Evolutionary conservation across 345 rosid genomes (phyloP).

Genomic region (Gossypioides kirkii): DNA sequence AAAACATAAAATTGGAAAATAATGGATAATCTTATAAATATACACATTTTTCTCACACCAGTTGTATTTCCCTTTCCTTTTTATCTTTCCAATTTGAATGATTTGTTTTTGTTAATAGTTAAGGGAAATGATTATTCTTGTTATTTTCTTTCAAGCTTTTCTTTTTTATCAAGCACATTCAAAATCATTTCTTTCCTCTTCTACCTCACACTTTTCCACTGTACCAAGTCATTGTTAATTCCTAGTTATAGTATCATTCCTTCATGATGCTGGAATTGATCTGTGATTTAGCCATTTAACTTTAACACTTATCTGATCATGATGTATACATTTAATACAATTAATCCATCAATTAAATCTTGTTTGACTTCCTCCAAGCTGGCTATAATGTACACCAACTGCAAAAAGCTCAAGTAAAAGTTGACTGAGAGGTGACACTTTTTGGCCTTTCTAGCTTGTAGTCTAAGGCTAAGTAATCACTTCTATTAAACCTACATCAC

Average conservation of each 20-base stretch:
- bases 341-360: not conserved
- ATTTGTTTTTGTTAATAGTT: too few relatives aligned
- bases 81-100: too few relatives aligned
- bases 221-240: not conserved
- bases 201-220: not conserved
- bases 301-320: not conserved
- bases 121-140: too few relatives aligned
- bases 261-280: not conserved
- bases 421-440: not conserved
- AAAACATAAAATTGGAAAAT: not conserved
- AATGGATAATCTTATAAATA: not conserved
- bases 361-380: not conserved
- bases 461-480: not conserved
- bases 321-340: not conserved
- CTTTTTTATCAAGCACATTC: not conserved
- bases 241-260: not conserved
- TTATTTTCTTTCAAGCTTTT: not conserved
- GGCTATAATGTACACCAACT: not conserved
- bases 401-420: not conserved
- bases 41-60: not conserved
- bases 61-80: too few relatives aligned
- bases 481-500: not conserved
- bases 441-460: not conserved
- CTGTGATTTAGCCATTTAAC: not conserved
- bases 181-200: not conserved